Evolutionary conservation across 2,329 filamentous ascomycete species (phyloP), one percentile per base, ranked within the genome.

Genomic region (Metarhizium robertsii): DNA sequence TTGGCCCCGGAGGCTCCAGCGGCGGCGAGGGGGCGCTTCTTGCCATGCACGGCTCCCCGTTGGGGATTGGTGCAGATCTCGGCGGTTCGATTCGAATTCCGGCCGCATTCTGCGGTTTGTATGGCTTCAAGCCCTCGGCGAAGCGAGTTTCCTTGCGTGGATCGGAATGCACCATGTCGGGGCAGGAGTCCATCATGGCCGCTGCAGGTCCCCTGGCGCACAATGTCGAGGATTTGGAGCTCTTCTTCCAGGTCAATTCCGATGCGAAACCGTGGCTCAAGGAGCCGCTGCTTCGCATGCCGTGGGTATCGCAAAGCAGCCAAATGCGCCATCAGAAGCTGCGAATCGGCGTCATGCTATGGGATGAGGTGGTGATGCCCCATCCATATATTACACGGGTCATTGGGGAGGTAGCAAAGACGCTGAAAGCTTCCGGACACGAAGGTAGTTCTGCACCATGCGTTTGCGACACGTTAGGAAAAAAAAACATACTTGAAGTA

Each of bases 1-100:
- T 85, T 36, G 83, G 80, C 0, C 76, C 82, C 0, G 86, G 86
- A 5, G 86, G 87, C 2, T 82, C 78, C 10, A 83, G 80, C 0
- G 86, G 86, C 11, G 86, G 86, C 0, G 73, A 75, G 54, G 68
- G 65, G 1, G 73, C 75, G 0, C 60, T 76, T 0, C 47, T 76
- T 2, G 72, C 70, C 2, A 65, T 75, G 40, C 65, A 72, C 3
- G 74, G 74, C 18, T 73, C 71, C 20, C 58, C 72, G 2, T 42
- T 77, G 4, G 69, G 73, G 0, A 60, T 76, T 36, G 74, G 74
- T 4, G 68, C 71, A 38, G 73, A 76, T 47, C 72, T 76, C 32
- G 73, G 68, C 1, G 72, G 73, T 8, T 73, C 71, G 45, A 66
- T 73, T 20, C 67, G 71, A 1, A 68, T 67, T 1, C 72, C 72